phyloP scores from a whole-genome alignment of 2,329 filamentous ascomycete genomes.

The Amphichorda felina region DNA sequence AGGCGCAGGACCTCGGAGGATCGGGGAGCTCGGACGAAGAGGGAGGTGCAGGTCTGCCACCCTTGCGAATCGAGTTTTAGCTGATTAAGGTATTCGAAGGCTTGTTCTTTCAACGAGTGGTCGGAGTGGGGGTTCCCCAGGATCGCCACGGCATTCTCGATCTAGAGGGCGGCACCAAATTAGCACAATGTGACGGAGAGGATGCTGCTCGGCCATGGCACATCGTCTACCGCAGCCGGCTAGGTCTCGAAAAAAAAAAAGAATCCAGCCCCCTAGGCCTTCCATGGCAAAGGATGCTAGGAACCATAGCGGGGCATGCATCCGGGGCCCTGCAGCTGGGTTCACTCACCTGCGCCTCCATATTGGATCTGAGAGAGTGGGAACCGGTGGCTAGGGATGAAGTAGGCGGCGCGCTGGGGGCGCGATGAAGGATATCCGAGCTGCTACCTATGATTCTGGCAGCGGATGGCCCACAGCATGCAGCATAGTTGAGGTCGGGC shows the following conservation, averaged over 20 bases:
- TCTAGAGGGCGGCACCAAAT: slow-evolving; percentile 31
- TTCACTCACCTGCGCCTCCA: slow-evolving; percentile 5
- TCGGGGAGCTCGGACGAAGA: slow-evolving; percentile 71
- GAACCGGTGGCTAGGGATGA: background rate
- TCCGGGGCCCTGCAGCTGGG: background rate
- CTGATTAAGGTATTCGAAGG: slow-evolving; percentile 69
- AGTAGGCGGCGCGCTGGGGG: background rate
- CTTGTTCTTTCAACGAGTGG: slow-evolving; percentile 65
- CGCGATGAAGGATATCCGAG: background rate
- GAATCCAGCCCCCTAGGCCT: background rate
- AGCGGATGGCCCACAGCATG: slow-evolving; percentile 3
- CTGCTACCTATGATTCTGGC: slow-evolving; percentile 5
- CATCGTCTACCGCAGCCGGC: background rate
- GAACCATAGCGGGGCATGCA: background rate
- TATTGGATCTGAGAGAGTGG: background rate
- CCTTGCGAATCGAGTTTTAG: slow-evolving; percentile 71
- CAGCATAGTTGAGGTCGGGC: slow-evolving; percentile 3
- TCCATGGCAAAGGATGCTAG: background rate
- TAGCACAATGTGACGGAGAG: background rate
- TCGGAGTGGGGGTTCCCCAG: slow-evolving; percentile 74
- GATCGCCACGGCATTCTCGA: slow-evolving; percentile 92
- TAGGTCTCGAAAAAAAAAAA: background rate
- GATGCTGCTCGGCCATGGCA: slow-evolving; percentile 7
- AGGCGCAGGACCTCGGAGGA: slow-evolving; percentile 77
- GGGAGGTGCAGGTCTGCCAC: slow-evolving; percentile 79